These are phyloP conservation scores for Taiozyma sp. DNA, from an alignment of 1,139 yeast genomes.

Conservation along the genomic window DNA sequence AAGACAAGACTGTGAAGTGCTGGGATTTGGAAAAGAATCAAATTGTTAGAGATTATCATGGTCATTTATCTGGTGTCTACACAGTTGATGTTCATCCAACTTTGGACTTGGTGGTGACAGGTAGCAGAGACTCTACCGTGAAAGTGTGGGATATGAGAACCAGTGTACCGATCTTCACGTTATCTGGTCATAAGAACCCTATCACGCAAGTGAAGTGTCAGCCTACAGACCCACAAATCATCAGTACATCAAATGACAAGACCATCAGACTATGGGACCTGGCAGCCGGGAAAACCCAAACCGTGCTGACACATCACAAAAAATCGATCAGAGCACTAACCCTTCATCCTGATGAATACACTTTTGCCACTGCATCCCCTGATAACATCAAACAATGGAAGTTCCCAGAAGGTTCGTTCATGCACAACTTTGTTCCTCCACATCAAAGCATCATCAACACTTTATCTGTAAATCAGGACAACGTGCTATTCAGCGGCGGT, in stretches of 20 bases:
- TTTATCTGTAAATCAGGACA: slow-evolving; percentile 59
- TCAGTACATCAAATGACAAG: slow-evolving; percentile 80
- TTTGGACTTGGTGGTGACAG: slow-evolving; percentile 79
- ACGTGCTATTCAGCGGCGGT: slow-evolving; percentile 74
- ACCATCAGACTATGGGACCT: slow-evolving; percentile 86
- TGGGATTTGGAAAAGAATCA: slow-evolving; percentile 93
- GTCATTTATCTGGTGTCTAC: slow-evolving; percentile 89
- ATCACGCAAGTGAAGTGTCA: slow-evolving; percentile 67
- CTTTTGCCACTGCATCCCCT: slow-evolving; percentile 77
- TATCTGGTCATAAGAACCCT: slow-evolving; percentile 79
- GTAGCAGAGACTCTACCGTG: slow-evolving; percentile 85
- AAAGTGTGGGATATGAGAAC: slow-evolving; percentile 94
- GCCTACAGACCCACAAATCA: slow-evolving; percentile 76
- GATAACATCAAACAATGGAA: slow-evolving; percentile 84
- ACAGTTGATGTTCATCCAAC: slow-evolving; percentile 84
- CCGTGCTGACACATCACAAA: slow-evolving; percentile 76
- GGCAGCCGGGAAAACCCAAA: slow-evolving; percentile 55
- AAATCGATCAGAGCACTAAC: slow-evolving; percentile 75
- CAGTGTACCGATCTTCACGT: slow-evolving; percentile 65
- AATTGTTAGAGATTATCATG: slow-evolving; percentile 84
- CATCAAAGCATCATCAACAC: slow-evolving; percentile 62
- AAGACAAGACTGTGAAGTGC: slow-evolving; percentile 91
- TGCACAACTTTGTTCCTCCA: slow-evolving; percentile 48
- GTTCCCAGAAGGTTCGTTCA: slow-evolving; percentile 70
- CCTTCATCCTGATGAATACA: slow-evolving; percentile 65